Evolutionary conservation across 306 rosid species (phyloP), one percentile per base, ranked within the genome.

Genomic region (Cucumis melo): DNA sequence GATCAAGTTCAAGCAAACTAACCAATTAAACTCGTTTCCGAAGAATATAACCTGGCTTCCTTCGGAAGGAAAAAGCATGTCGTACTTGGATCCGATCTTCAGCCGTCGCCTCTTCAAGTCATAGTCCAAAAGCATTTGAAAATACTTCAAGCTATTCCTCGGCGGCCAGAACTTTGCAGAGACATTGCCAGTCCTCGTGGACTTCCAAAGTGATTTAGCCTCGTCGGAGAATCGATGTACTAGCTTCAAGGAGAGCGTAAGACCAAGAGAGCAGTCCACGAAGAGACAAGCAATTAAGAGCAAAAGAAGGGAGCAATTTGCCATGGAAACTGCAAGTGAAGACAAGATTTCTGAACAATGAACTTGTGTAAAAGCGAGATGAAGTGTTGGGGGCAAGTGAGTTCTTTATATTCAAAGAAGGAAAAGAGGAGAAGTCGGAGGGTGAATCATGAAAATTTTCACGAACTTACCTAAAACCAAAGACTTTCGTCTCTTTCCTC

Each of bases 21-120:
- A 90, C 92, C 96, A 90, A 60, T 79, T 89, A 58, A 90, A 85
- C 66, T 90, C 90, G 53, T 90, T 88, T 8, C 96, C 96, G 14
- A 87, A 77, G 75, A 82, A 85, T 84, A 84, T 53, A 74, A 91
- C 83, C 78, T 88, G 70, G 76, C 84, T 84, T 21, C 92, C 92
- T 23, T 78, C 83, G 34, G 96, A 87, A 3, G 96, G 96, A 10
- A 87, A 87, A 51, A 88, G 82, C 7, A 85, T 68, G 80, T 88
- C 81, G 79, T 76, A 79, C 23, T 83, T 83, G 27, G 86, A 61
- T n/a, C 79, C 87, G 62, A 83, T 85, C 68, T 82, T 83, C 82
- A 87, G 74, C 56, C 75, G 83, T 27, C 81, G 90, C 71, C 86
- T 72, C 54, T 81, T 80, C 72, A 81, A 71, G 65, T 90, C 96